phyloP scores from a whole-genome alignment of 805 yeast species.

The Suhomyces pyralidae region DNA sequence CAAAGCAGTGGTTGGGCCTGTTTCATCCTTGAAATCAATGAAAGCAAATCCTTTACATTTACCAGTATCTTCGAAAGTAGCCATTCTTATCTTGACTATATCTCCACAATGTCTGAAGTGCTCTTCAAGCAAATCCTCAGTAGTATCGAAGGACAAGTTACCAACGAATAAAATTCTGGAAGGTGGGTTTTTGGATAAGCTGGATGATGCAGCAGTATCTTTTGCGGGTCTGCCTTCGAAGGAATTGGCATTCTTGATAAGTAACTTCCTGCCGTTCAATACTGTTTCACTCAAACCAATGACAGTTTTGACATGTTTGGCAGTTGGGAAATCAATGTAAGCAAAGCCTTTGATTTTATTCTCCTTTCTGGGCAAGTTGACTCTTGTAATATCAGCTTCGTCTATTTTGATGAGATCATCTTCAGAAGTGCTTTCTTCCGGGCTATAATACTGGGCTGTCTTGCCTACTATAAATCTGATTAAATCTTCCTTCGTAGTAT shows the following conservation, averaged over 20 bases:
- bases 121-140: slow-evolving; percentile 69
- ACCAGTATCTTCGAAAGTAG: slow-evolving; percentile 95
- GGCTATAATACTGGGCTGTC: slow-evolving; percentile 34
- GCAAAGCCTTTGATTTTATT: slow-evolving; percentile 83
- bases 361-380: slow-evolving; percentile 75
- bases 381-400: slow-evolving; percentile 64
- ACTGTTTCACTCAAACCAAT: slow-evolving; percentile 66
- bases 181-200: slow-evolving; percentile 74
- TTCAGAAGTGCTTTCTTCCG: slow-evolving; percentile 20
- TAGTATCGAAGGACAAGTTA: slow-evolving; percentile 87
- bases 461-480: slow-evolving; percentile 60
- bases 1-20: slow-evolving; percentile 80
- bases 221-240: slow-evolving; percentile 85
- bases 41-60: slow-evolving; percentile 97
- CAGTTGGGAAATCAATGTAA: slow-evolving; percentile 73
- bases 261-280: slow-evolving; percentile 79
- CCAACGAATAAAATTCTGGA: slow-evolving; percentile 89
- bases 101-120: slow-evolving; percentile 93
- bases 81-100: slow-evolving; percentile 83
- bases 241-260: slow-evolving; percentile 77
- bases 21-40: slow-evolving; percentile 76
- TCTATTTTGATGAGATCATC: slow-evolving; percentile 32
- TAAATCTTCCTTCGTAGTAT: slow-evolving; percentile 74
- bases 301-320: slow-evolving; percentile 58
- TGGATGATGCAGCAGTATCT: slow-evolving; percentile 31